phyloP scores from a whole-genome alignment of 331 rosid genomes.

The Stylosanthes scabra region DNA sequence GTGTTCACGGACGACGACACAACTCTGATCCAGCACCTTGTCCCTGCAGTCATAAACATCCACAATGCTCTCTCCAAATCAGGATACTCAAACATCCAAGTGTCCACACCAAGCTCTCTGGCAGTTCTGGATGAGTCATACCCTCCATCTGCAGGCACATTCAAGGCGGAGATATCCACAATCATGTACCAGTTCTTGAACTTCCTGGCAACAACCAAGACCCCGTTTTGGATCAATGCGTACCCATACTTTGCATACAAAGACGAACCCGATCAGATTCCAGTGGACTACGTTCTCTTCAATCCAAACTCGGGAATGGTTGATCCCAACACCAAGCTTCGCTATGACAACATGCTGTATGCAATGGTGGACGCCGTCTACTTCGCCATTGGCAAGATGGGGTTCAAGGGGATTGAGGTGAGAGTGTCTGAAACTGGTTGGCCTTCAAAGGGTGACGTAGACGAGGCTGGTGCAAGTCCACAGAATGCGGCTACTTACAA shows the following conservation, averaged over 20 bases:
- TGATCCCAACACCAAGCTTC: constrained; percentile 76
- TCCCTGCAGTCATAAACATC: constrained; percentile 86
- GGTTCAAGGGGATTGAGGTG: constrained; percentile 74
- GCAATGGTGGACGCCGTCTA: constrained; percentile 91
- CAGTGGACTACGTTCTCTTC: constrained; percentile 78
- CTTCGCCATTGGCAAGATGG: constrained; percentile 80
- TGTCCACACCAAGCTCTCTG: constrained; percentile 80
- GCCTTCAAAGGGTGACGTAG: constrained; percentile 84
- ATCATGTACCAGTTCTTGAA: constrained; percentile 73
- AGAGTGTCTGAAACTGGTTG: constrained; percentile 89
- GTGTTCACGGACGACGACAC: constrained; percentile 73
- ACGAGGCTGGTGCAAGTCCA: constrained; percentile 73
- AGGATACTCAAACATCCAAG: constrained; percentile 67
- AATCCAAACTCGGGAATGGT: constrained; percentile 76
- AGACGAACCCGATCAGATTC: constrained; percentile 54
- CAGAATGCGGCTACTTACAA: constrained; percentile 83
- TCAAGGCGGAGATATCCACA: constrained; percentile 61
- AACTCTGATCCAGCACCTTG: constrained; percentile 58
- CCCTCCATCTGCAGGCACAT: constrained; percentile 92
- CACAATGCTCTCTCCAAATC: constrained; percentile 67
- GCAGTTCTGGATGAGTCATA: constrained; percentile 78
- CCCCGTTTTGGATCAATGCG: constrained; percentile 97
- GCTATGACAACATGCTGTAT: constrained; percentile 89
- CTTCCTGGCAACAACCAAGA: constrained; percentile 63
- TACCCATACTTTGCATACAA: constrained; percentile 91